A percentile compares a stretch with the other conserved stretches of the same genome.
These are phyloP conservation scores for Phytophthora kernoviae DNA, from an alignment of 352 stramenopile species.

Conservation along the genomic window DNA sequence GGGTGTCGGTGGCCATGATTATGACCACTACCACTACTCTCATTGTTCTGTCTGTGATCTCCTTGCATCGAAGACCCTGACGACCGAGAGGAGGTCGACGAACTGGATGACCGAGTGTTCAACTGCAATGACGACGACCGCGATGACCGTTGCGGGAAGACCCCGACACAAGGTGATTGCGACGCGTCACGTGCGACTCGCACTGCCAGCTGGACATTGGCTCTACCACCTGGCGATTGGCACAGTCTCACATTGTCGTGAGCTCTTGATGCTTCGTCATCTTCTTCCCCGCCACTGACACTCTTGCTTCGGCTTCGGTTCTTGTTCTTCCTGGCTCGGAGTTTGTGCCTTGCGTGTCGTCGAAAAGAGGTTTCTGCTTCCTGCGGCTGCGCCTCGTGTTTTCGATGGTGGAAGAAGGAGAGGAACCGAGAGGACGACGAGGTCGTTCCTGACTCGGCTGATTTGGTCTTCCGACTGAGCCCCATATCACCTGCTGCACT, in stretches of 20 bases:
- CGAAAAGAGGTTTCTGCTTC: not conserved
- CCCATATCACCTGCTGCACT: too few relatives aligned
- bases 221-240: slow-evolving; percentile 38
- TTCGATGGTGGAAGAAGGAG: slow-evolving; percentile 36
- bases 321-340: slow-evolving; percentile 15
- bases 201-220: slow-evolving; percentile 48
- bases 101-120: slow-evolving; percentile 20
- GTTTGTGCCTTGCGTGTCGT: slow-evolving; percentile 6
- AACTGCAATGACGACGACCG: slow-evolving; percentile 37
- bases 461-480: slow-evolving; percentile 30
- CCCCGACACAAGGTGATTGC: slow-evolving; percentile 21
- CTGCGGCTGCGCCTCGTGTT: slow-evolving; percentile 11
- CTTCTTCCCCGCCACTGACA: slow-evolving; percentile 25
- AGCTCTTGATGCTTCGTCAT: slow-evolving; percentile 5
- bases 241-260: slow-evolving; percentile 26
- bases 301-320: slow-evolving; percentile 20
- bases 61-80: slow-evolving; percentile 19
- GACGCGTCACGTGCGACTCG: slow-evolving; percentile 25
- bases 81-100: slow-evolving; percentile 6
- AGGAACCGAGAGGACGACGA: slow-evolving; percentile 28
- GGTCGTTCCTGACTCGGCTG: slow-evolving; percentile 14
- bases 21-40: too few relatives aligned
- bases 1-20: slow-evolving; percentile 2
- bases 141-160: slow-evolving; percentile 37
- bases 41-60: slow-evolving; percentile 10